These are phyloP conservation scores for Filobasidium uniguttulatum DNA, from an alignment of 1,284 basidiomycete species.

Conservation along the genomic window DNA sequence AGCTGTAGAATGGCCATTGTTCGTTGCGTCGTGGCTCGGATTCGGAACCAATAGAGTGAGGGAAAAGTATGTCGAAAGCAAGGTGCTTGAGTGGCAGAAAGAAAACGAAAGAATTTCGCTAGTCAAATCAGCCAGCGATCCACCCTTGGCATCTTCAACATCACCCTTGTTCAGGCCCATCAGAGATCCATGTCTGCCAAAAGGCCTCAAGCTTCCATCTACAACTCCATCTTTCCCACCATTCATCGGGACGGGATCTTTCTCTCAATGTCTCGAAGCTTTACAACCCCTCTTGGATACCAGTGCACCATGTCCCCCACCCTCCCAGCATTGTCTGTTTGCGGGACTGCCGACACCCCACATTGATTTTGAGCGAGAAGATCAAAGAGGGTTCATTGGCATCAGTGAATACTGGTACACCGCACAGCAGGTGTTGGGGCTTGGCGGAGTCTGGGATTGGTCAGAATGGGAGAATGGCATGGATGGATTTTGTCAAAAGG, in stretches of 20 bases:
- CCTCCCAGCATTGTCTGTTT: slow-evolving; percentile 78
- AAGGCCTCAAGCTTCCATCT: slow-evolving; percentile 46
- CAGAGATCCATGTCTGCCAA: slow-evolving; percentile 80
- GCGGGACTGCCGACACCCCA: slow-evolving; percentile 77
- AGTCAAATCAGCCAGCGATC: neutral
- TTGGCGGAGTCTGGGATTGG: slow-evolving; percentile 91
- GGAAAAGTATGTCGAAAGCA: slow-evolving; percentile 69
- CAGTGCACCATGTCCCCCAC: slow-evolving; percentile 54
- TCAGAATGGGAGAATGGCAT: slow-evolving; percentile 91
- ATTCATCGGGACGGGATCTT: slow-evolving; percentile 80
- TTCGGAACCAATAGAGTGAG: slow-evolving; percentile 95
- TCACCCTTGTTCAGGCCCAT: slow-evolving; percentile 39
- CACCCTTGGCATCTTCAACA: neutral
- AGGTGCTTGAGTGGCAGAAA: slow-evolving; percentile 46
- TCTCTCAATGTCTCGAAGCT: slow-evolving; percentile 62
- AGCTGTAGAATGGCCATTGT: slow-evolving; percentile 80
- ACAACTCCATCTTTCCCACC: slow-evolving; percentile 46
- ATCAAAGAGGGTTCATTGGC: slow-evolving; percentile 68
- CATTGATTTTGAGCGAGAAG: slow-evolving; percentile 75
- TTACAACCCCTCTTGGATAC: slow-evolving; percentile 76
- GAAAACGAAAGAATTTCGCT: slow-evolving; percentile 4
- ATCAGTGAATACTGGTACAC: slow-evolving; percentile 99
- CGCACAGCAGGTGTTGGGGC: slow-evolving; percentile 84
- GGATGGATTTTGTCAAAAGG: slow-evolving; percentile 62
- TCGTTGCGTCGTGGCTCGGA: slow-evolving; percentile 96